Conservation (phyloP, 1,139 yeast species). For the Debaryomyces coudertii region DNA sequence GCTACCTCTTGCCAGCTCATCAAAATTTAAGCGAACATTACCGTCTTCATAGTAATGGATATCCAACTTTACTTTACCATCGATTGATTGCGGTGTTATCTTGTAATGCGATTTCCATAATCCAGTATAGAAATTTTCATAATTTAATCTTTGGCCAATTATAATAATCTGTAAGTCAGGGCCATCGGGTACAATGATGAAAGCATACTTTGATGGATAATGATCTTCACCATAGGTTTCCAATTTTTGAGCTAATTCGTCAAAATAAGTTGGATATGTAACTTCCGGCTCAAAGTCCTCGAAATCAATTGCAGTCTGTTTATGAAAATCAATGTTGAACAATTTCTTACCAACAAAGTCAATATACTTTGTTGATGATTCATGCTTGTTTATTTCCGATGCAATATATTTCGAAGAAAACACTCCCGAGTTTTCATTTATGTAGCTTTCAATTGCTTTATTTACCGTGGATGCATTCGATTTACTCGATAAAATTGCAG, state of each 20-base stretch:
- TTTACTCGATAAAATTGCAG: slow-evolving; percentile 26
- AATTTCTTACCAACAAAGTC: slow-evolving; percentile 46
- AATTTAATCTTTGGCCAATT: slow-evolving; percentile 74
- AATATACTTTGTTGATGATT: slow-evolving; percentile 38
- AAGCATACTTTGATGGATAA: slow-evolving; percentile 57
- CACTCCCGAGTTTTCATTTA: slow-evolving; percentile 34
- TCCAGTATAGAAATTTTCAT: slow-evolving; percentile 86
- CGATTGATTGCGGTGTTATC: slow-evolving; percentile 38
- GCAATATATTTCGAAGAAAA: slow-evolving; percentile 39
- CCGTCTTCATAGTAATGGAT: slow-evolving; percentile 97
- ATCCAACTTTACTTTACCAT: slow-evolving; percentile 65
- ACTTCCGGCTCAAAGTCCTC: slow-evolving; percentile 39
- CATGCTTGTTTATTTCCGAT: slow-evolving; percentile 36
- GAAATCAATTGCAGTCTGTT: slow-evolving; percentile 50
- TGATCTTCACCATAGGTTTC: slow-evolving; percentile 48
- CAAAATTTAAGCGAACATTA: slow-evolving; percentile 75
- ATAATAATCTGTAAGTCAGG: slow-evolving; percentile 47
- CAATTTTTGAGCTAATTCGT: slow-evolving; percentile 34
- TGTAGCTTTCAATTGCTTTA: slow-evolving; percentile 32
- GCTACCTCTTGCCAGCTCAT: slow-evolving; percentile 38
- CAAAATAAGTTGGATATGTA: slow-evolving; percentile 33
- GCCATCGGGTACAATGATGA: slow-evolving; percentile 42
- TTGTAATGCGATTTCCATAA: slow-evolving; percentile 78
- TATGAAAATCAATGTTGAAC: slow-evolving; percentile 65
- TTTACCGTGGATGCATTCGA: slow-evolving; percentile 27